These are phyloP conservation scores for Pestalotiopsis sp. DNA, from an alignment of 2,329 filamentous ascomycete genomes.

Conservation along the genomic window DNA sequence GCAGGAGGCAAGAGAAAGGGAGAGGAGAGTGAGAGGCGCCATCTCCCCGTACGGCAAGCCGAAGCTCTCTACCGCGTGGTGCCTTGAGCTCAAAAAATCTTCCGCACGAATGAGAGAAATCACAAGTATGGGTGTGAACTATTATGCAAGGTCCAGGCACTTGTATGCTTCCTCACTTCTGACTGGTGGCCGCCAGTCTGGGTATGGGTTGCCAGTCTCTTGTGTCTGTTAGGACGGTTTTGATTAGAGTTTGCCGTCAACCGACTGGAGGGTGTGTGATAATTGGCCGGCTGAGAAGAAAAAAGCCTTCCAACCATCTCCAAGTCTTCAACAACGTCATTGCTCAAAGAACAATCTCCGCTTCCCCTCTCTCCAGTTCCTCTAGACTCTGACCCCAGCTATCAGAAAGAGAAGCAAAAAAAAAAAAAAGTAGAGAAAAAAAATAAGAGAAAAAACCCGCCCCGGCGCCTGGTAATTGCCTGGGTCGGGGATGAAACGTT, in stretches of 20 bases:
- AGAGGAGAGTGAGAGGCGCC: not conserved
- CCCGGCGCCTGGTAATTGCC: not conserved
- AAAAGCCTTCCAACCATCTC: not conserved
- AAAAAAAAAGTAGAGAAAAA: not conserved
- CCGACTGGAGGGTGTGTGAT: not conserved
- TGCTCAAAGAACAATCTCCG: not conserved
- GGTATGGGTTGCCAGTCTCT: not conserved
- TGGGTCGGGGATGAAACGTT: slow-evolving; percentile 4
- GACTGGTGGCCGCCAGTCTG: not conserved
- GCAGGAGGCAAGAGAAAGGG: too few species aligned
- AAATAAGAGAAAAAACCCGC: not conserved
- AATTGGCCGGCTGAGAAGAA: not conserved
- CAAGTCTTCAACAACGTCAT: not conserved
- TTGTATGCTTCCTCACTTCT: not conserved
- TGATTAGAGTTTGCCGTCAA: not conserved
- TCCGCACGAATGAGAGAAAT: not conserved
- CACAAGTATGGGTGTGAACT: not conserved
- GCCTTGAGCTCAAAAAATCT: not conserved
- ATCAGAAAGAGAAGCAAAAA: not conserved
- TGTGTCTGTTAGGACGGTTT: not conserved
- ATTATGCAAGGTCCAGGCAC: not conserved
- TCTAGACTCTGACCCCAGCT: not conserved
- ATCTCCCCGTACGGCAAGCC: not conserved
- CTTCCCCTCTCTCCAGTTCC: not conserved
- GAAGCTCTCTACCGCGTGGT: not conserved